phyloP scores from a whole-genome alignment of 495 filamentous ascomycete species.

The Bacidia gigantensis region DNA sequence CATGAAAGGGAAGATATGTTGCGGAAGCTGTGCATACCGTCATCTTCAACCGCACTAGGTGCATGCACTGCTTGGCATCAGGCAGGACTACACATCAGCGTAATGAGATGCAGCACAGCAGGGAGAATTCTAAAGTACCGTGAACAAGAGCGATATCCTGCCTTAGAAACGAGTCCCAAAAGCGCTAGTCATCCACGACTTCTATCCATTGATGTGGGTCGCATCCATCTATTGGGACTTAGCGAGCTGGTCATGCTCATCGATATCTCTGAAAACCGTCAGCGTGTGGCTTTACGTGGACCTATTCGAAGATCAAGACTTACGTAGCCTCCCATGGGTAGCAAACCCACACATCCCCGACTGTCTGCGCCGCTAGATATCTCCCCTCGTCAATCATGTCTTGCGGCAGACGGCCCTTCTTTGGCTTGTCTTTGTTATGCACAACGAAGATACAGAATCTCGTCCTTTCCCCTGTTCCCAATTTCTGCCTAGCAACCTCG shows the following conservation, averaged over 20 bases:
- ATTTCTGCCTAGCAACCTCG: slow-evolving; percentile 56
- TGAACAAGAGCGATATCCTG: too few relatives aligned
- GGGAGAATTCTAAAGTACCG: too few relatives aligned
- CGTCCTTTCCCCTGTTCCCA: slow-evolving; percentile 53
- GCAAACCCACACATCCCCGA: slow-evolving; percentile 90
- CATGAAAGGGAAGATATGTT: too few relatives aligned
- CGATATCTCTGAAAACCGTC: slow-evolving; percentile 53
- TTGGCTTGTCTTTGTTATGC: slow-evolving; percentile 92
- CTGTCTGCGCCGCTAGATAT: slow-evolving; percentile 79
- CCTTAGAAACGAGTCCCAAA: too few relatives aligned
- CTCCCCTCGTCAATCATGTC: slow-evolving; percentile 60
- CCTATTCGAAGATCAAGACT: slow-evolving; percentile 19
- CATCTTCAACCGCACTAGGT: too few relatives aligned
- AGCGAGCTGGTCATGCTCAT: slow-evolving; percentile 73
- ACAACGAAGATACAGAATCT: slow-evolving; percentile 88
- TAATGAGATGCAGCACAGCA: too few relatives aligned
- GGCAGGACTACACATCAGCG: too few relatives aligned
- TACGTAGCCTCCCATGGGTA: slow-evolving; percentile 97
- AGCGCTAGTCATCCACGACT: too few relatives aligned
- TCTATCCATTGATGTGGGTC: too few relatives aligned
- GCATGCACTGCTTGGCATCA: too few relatives aligned
- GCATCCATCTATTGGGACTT: slow-evolving; percentile 14
- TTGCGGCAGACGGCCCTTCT: slow-evolving; percentile 77
- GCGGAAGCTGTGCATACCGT: too few relatives aligned
- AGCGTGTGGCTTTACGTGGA: slow-evolving; percentile 10